phyloP scores from a whole-genome alignment of 371 early-diverging fungal genomes.

The Capillidium rhysosporum region DNA sequence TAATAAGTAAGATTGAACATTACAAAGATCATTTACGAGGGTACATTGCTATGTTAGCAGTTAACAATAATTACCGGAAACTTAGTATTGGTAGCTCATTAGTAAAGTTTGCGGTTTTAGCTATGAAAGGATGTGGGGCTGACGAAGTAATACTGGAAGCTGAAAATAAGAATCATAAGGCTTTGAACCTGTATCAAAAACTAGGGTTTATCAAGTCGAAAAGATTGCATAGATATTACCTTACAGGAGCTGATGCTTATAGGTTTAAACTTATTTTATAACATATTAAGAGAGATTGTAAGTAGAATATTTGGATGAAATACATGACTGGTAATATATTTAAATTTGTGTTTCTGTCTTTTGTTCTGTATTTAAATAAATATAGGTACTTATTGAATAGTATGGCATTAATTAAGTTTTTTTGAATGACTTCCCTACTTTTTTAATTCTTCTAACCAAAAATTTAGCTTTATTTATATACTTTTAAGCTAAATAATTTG shows the following conservation, averaged over 20 bases:
- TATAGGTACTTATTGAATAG: too few relatives aligned
- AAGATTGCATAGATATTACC: constrained; percentile 70
- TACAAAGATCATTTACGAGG: constrained; percentile 57
- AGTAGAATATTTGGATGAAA: too few relatives aligned
- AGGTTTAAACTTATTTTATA: constrained; percentile 35
- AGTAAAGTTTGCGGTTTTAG: constrained; percentile 45
- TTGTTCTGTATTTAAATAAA: too few relatives aligned
- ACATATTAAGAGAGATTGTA: too few relatives aligned
- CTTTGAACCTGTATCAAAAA: constrained; percentile 70
- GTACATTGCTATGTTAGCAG: constrained; percentile 95
- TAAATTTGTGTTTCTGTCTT: too few relatives aligned
- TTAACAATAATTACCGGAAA: constrained; percentile 52
- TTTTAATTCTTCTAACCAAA: too few relatives aligned
- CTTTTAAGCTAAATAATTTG: too few relatives aligned
- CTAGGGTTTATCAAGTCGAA: constrained; percentile 89
- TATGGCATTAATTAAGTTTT: too few relatives aligned
- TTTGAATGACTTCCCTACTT: too few relatives aligned
- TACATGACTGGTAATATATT: too few relatives aligned
- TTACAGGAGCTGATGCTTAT: constrained; percentile 87
- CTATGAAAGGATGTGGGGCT: constrained; percentile 56
- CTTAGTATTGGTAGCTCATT: constrained; percentile 33
- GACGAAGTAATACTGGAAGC: constrained; percentile 91
- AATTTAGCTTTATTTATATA: too few relatives aligned
- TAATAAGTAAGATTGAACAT: constrained; percentile 72
- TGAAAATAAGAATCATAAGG: constrained; percentile 71